Evolutionary conservation across 1,284 basidiomycete genomes (phyloP).

Genomic region (Naganishia sp.): DNA sequence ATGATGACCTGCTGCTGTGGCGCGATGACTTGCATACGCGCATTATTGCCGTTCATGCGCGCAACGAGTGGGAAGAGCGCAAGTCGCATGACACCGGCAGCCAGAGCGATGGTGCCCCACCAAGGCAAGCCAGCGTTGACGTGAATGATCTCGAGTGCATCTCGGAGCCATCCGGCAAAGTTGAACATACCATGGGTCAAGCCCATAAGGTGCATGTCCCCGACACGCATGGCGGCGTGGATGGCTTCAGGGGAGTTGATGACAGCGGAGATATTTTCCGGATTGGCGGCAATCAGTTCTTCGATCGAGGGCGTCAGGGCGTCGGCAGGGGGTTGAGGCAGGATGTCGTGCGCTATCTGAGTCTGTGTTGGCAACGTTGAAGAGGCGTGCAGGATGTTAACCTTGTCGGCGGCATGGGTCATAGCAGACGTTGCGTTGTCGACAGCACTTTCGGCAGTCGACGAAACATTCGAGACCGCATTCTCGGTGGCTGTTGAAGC

Average conservation of each 20-base stretch:
- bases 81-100: conserved; percentile 69
- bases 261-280: conserved; percentile 45
- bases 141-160: conserved; percentile 70
- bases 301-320: conserved; percentile 44
- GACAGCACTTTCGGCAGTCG: neutral
- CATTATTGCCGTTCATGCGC: conserved; percentile 65
- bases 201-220: conserved; percentile 76
- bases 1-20: conserved; percentile 63
- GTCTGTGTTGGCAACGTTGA: conserved; percentile 7
- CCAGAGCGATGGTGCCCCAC: conserved; percentile 78
- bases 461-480: neutral
- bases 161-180: conserved; percentile 66
- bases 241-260: conserved; percentile 51
- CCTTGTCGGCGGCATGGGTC: neutral
- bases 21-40: conserved; percentile 68
- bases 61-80: conserved; percentile 71
- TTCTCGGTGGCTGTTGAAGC: neutral
- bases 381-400: conserved; percentile 17
- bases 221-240: conserved; percentile 62
- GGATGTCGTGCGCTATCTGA: conserved; percentile 30
- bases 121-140: conserved; percentile 75
- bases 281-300: conserved; percentile 47
- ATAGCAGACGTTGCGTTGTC: neutral
- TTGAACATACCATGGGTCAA: conserved; percentile 61
- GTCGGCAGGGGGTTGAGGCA: conserved; percentile 45